A percentile compares a stretch with the other conserved stretches of the same genome.
Conservation (phyloP, 495 filamentous ascomycete species). For the Hypoxylon fuscum region DNA sequence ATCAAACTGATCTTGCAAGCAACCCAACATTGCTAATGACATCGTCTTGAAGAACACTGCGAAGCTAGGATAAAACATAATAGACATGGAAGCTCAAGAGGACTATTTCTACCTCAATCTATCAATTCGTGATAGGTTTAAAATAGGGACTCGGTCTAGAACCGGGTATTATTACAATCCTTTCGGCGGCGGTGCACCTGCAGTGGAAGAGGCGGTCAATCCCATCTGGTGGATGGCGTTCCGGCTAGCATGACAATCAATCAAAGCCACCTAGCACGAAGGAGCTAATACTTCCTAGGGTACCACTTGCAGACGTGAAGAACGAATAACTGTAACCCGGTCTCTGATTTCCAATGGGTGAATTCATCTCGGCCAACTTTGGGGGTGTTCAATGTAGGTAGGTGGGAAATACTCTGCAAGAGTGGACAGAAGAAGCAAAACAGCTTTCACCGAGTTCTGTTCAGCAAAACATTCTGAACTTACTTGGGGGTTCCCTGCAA, state of each 20-base stretch:
- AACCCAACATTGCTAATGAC: too few relatives aligned
- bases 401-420: constrained; percentile 11
- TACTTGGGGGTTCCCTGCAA: constrained; percentile 29
- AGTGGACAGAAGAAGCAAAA: constrained; percentile 35
- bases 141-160: constrained; percentile 18
- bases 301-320: neutral
- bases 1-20: too few relatives aligned
- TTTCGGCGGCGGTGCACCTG: constrained; percentile 11
- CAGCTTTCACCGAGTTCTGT: constrained; percentile 24
- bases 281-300: constrained; percentile 24
- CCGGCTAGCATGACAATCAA: constrained; percentile 33
- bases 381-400: neutral
- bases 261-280: constrained; percentile 33
- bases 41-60: too few relatives aligned
- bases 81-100: too few relatives aligned
- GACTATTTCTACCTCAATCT: too few relatives aligned
- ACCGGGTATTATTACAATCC: neutral
- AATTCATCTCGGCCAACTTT: constrained; percentile 21
- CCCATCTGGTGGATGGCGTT: constrained; percentile 25
- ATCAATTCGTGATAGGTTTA: too few relatives aligned
- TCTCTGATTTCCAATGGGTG: constrained; percentile 15
- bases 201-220: constrained; percentile 30
- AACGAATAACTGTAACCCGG: constrained; percentile 6
- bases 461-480: constrained; percentile 15
- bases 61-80: too few relatives aligned